Evolutionary conservation across 2,329 filamentous ascomycete genomes (phyloP).

Genomic region (Torrubiellomyces zombiae): DNA sequence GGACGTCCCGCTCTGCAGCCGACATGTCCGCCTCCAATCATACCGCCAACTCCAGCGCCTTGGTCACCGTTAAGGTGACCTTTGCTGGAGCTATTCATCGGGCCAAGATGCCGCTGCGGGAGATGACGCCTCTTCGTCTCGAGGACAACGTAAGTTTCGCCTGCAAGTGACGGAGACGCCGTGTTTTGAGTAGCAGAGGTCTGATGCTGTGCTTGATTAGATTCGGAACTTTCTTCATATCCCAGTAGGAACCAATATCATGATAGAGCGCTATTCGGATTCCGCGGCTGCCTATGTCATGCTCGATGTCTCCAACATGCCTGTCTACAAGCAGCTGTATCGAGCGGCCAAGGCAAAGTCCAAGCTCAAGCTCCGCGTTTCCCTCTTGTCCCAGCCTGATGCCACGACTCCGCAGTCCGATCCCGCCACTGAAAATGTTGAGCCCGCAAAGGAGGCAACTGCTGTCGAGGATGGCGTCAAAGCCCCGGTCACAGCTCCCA

Average conservation of each 20-base stretch:
- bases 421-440: slow-evolving; percentile 27
- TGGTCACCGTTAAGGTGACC: slow-evolving; percentile 71
- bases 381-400: slow-evolving; percentile 21
- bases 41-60: slow-evolving; percentile 12
- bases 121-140: slow-evolving; percentile 58
- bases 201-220: slow-evolving; percentile 7
- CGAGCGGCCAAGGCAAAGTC: slow-evolving; percentile 95
- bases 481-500: slow-evolving; percentile 2
- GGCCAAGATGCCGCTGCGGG: slow-evolving; percentile 78
- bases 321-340: slow-evolving; percentile 93
- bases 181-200: too few species aligned
- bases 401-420: slow-evolving; percentile 24
- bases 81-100: slow-evolving; percentile 61
- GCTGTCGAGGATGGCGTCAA: not conserved
- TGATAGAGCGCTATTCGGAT: slow-evolving; percentile 90
- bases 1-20: too few species aligned
- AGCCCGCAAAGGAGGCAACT: slow-evolving; percentile 9
- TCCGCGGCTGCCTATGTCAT: slow-evolving; percentile 67
- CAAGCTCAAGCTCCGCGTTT: slow-evolving; percentile 80
- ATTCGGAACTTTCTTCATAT: slow-evolving; percentile 20
- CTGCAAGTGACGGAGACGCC: not conserved
- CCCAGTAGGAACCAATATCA: slow-evolving; percentile 20
- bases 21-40: slow-evolving; percentile 13
- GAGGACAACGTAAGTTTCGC: slow-evolving; percentile 61
- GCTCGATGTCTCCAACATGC: slow-evolving; percentile 58